Conservation (phyloP, 441 rosid species). For the Jatropha podagrica region DNA sequence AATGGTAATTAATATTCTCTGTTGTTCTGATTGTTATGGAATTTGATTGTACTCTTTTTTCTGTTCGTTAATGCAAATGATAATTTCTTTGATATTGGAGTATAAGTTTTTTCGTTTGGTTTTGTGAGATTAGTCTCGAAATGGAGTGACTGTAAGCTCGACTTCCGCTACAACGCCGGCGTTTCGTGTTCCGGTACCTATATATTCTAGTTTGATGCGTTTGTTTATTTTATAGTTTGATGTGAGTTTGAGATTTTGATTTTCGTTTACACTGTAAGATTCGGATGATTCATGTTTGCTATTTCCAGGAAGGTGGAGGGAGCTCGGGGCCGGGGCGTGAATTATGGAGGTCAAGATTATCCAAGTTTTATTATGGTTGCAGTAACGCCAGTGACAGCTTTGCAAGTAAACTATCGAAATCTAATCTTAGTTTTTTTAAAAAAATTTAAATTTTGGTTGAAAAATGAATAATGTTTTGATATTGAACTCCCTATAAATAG, state of each 20-base stretch:
- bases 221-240: background rate
- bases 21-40: background rate
- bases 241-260: constrained; percentile 12
- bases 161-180: constrained; percentile 12
- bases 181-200: constrained; percentile 45
- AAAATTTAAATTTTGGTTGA: background rate
- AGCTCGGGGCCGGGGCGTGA: constrained; percentile 36
- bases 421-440: background rate
- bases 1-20: constrained; percentile 3
- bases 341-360: constrained; percentile 64
- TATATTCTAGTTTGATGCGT: background rate
- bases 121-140: constrained; percentile 24
- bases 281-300: constrained; percentile 14
- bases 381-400: constrained; percentile 60
- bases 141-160: constrained; percentile 25
- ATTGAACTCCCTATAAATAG: too few relatives aligned
- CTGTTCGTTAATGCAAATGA: background rate
- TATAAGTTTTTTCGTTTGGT: background rate
- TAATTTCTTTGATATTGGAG: background rate
- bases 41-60: background rate
- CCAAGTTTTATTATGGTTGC: constrained; percentile 69
- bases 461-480: background rate
- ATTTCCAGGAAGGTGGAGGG: constrained; percentile 44
- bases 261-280: background rate
- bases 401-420: constrained; percentile 36